phyloP scores from a whole-genome alignment of 1,284 basidiomycete species.

The Lentinula novae-zelandiae region DNA sequence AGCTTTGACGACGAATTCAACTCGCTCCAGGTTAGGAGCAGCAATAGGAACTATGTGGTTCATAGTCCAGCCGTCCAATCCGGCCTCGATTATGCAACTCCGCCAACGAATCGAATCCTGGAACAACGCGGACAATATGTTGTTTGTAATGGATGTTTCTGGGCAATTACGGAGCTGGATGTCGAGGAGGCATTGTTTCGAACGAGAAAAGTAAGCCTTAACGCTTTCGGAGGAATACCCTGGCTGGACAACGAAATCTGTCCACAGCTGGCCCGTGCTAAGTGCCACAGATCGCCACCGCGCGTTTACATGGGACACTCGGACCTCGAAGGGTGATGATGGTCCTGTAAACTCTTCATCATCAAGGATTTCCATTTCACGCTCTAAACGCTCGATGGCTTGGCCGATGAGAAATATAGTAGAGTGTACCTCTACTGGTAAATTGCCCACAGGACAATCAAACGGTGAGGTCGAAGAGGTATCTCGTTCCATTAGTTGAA shows the following conservation, averaged over 20 bases:
- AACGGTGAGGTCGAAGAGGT: background rate
- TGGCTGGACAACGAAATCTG: conserved; percentile 27
- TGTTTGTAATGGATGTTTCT: conserved; percentile 14
- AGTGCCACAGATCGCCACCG: conserved; percentile 36
- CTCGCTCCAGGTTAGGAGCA: conserved; percentile 11
- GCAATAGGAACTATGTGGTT: conserved; percentile 9
- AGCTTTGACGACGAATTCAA: conserved; percentile 8
- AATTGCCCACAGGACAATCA: background rate
- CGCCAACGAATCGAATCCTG: conserved; percentile 32
- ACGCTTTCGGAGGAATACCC: conserved; percentile 22
- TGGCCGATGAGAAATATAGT: background rate
- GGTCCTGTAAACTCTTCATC: background rate
- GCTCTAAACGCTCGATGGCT: background rate
- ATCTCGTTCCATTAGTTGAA: background rate
- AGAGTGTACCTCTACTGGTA: conserved; percentile 1
- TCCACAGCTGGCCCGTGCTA: conserved; percentile 34
- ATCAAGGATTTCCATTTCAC: background rate
- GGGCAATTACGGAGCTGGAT: conserved; percentile 23
- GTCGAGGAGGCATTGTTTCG: conserved; percentile 27
- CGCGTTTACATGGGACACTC: conserved; percentile 33
- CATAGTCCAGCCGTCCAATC: conserved; percentile 19
- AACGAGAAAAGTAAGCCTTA: conserved; percentile 31
- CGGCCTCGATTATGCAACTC: conserved; percentile 26
- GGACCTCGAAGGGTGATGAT: conserved; percentile 29
- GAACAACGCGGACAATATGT: conserved; percentile 27